These are phyloP conservation scores for Apiotrichum laibachii DNA, from an alignment of 1,284 basidiomycete species.

Conservation along the genomic window DNA sequence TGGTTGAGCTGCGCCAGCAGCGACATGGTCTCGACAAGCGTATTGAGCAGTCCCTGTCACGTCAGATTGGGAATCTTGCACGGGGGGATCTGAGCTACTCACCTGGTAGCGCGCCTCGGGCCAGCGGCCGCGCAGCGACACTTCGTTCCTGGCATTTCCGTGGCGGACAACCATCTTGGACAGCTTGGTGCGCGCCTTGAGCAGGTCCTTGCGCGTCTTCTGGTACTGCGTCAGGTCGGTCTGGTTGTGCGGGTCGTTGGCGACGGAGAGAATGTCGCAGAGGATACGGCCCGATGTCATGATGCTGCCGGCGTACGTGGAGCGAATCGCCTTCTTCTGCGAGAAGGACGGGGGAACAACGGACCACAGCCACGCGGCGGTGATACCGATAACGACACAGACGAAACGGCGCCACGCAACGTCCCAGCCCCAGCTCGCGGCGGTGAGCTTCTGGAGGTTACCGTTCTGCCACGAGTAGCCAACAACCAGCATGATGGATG, in stretches of 20 bases:
- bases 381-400: slow-evolving; percentile 46
- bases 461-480: slow-evolving; percentile 58
- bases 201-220: slow-evolving; percentile 33
- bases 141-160: slow-evolving; percentile 46
- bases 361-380: slow-evolving; percentile 45
- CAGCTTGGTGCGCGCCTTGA: slow-evolving; percentile 41
- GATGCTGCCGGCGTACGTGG: slow-evolving; percentile 50
- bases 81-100: not conserved
- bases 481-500: slow-evolving; percentile 67
- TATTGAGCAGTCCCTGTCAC: slow-evolving; percentile 37
- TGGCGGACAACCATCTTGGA: slow-evolving; percentile 44
- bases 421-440: slow-evolving; percentile 51
- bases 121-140: slow-evolving; percentile 48
- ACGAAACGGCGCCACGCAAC: slow-evolving; percentile 55
- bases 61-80: slow-evolving; percentile 22
- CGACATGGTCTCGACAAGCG: slow-evolving; percentile 43
- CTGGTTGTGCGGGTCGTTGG: slow-evolving; percentile 39
- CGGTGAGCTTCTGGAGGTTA: slow-evolving; percentile 40
- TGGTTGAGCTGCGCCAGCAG: slow-evolving; percentile 49
- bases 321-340: slow-evolving; percentile 48
- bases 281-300: slow-evolving; percentile 48
- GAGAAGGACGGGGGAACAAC: slow-evolving; percentile 52
- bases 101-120: slow-evolving; percentile 44
- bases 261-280: slow-evolving; percentile 51
- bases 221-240: slow-evolving; percentile 26